Evolutionary conservation across 495 filamentous ascomycete genomes (phyloP).

Genomic region (Podospora anserina): DNA sequence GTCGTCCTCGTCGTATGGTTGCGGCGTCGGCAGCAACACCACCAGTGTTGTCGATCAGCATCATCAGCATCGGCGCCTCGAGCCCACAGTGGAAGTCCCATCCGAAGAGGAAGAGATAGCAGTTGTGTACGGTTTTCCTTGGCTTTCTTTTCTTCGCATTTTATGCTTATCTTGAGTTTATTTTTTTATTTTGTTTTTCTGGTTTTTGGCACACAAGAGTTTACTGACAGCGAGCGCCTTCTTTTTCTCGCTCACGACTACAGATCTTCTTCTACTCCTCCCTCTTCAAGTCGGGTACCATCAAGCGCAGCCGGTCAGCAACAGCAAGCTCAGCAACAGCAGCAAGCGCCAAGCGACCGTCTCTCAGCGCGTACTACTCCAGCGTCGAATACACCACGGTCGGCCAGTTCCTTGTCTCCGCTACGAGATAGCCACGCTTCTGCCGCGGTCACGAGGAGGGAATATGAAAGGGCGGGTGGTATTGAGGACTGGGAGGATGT

Average conservation of each 20-base stretch:
- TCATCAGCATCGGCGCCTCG: conserved; percentile 38
- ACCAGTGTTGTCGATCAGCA: conserved; percentile 14
- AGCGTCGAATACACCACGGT: conserved; percentile 30
- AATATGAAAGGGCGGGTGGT: conserved; percentile 66
- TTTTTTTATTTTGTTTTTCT: not conserved
- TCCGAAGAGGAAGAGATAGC: conserved; percentile 50
- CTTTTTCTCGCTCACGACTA: not conserved
- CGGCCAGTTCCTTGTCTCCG: conserved; percentile 43
- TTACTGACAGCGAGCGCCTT: not conserved
- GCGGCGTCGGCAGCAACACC: not conserved
- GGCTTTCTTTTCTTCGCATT: conserved; percentile 34
- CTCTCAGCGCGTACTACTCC: conserved; percentile 15
- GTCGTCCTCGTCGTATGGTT: conserved; percentile 21
- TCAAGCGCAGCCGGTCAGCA: not conserved
- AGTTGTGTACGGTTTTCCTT: conserved; percentile 50
- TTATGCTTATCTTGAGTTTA: not conserved
- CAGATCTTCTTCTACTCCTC: conserved; percentile 20
- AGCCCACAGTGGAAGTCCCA: conserved; percentile 48
- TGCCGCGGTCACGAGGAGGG: conserved; percentile 18
- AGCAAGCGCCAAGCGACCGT: conserved; percentile 16
- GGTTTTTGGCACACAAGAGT: not conserved
- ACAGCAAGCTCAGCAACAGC: not conserved
- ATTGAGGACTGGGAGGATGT: conserved; percentile 96
- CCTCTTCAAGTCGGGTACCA: conserved; percentile 14
- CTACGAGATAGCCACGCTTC: conserved; percentile 34